phyloP scores from a whole-genome alignment of 768 basidiomycete species.

The Termitomyces sp. region DNA sequence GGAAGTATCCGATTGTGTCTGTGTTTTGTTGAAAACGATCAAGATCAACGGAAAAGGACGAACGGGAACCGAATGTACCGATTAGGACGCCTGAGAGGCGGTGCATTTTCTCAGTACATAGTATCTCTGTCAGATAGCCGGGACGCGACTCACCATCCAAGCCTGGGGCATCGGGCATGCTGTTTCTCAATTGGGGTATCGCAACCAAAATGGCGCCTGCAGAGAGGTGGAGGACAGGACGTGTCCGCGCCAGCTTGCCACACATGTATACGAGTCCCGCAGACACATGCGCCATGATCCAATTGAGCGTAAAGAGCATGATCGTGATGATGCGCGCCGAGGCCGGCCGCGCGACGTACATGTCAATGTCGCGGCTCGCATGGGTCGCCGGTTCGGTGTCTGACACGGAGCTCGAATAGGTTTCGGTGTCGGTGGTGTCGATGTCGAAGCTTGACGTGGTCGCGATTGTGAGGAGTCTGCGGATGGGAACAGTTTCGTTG shows the following conservation, averaged over 20 bases:
- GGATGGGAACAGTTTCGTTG: background rate
- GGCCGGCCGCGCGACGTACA: background rate
- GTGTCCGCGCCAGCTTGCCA: constrained; percentile 15
- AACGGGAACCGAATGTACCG: background rate
- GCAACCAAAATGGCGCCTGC: background rate
- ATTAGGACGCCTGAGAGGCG: background rate
- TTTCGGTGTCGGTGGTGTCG: background rate
- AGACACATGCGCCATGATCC: constrained; percentile 50
- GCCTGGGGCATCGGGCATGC: background rate
- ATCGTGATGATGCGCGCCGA: constrained; percentile 27
- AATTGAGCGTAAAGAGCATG: constrained; percentile 40
- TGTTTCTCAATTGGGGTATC: background rate
- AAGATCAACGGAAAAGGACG: too few species aligned
- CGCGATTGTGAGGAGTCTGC: background rate
- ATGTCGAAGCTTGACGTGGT: background rate
- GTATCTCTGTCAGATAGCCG: too few species aligned
- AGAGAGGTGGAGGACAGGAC: background rate
- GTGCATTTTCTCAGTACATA: background rate
- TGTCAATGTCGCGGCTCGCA: background rate
- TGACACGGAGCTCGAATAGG: background rate
- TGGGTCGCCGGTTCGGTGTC: background rate
- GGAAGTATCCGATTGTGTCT: constrained; percentile 52
- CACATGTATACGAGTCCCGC: constrained; percentile 41
- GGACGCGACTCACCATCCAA: background rate
- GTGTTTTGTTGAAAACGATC: background rate